phyloP scores from a whole-genome alignment of 2,329 filamentous ascomycete genomes.

The Torrubiellomyces zombiae region DNA sequence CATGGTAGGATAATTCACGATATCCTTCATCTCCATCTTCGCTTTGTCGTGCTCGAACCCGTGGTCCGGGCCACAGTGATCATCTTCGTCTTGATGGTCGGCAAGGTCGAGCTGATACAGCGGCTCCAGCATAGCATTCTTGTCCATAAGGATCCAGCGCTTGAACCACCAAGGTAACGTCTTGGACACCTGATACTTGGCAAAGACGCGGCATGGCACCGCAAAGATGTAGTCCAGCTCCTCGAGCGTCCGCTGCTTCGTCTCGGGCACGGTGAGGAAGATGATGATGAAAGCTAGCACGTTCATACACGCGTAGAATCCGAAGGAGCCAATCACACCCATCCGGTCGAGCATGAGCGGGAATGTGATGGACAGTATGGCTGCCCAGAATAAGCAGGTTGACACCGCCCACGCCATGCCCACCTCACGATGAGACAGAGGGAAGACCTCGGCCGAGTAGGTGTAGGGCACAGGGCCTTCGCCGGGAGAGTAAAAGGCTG shows the following conservation, averaged over 20 bases:
- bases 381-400: conserved; percentile 44
- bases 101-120: conserved; percentile 24
- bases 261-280: conserved; percentile 40
- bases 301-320: conserved; percentile 39
- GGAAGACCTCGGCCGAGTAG: conserved; percentile 54
- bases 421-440: conserved; percentile 52
- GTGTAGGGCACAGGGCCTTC: conserved; percentile 54
- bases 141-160: conserved; percentile 36
- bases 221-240: conserved; percentile 45
- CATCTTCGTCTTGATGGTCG: conserved; percentile 13
- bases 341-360: conserved; percentile 34
- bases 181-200: conserved; percentile 38
- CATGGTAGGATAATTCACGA: conserved; percentile 14
- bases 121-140: conserved; percentile 22
- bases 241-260: conserved; percentile 36
- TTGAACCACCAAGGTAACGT: conserved; percentile 44
- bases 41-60: conserved; percentile 21
- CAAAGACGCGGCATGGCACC: conserved; percentile 39
- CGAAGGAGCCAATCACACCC: conserved; percentile 31
- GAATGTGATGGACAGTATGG: conserved; percentile 46
- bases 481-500: conserved; percentile 30
- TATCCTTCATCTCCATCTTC: conserved; percentile 21
- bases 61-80: conserved; percentile 12
- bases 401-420: conserved; percentile 56
- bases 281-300: conserved; percentile 37